Conservation (phyloP, 139 green algal species). For the Tetraselmis striata region DNA sequence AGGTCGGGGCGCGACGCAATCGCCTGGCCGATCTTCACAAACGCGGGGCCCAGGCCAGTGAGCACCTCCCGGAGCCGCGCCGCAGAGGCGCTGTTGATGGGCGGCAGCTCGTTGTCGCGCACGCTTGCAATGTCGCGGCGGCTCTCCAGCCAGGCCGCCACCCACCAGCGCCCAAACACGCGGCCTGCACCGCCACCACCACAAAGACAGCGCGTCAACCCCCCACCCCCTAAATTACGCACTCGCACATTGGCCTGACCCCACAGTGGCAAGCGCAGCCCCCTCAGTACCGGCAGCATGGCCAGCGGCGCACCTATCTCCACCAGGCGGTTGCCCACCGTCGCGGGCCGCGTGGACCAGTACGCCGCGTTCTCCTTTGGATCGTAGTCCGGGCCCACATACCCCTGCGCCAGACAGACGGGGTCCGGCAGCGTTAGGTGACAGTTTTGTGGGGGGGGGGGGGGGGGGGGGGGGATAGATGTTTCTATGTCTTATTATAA, state of each 20-base stretch:
- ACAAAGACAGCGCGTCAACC: too few species aligned
- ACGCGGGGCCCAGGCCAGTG: conserved; percentile 67
- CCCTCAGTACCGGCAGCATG: too few species aligned
- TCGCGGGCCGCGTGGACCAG: conserved; percentile 53
- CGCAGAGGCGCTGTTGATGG: conserved; percentile 10
- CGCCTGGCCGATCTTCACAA: conserved; percentile 84
- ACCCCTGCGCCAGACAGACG: too few species aligned
- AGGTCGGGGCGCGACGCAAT: conserved; percentile 68
- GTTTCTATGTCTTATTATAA: too few species aligned
- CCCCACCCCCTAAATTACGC: too few species aligned
- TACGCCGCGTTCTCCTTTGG: conserved; percentile 29
- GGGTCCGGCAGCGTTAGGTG: too few species aligned
- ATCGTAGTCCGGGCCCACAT: conserved; percentile 18
- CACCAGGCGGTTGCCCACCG: conserved; percentile 39
- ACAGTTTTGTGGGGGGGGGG: too few species aligned
- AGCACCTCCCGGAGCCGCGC: conserved; percentile 46
- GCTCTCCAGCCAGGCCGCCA: neutral
- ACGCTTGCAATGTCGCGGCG: neutral
- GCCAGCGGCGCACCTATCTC: conserved; percentile 33
- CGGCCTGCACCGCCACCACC: too few species aligned
- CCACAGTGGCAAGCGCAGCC: too few species aligned
- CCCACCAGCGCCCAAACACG: neutral
- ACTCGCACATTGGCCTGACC: too few species aligned
- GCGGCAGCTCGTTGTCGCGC: neutral
- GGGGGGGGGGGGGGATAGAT: too few species aligned